These are phyloP conservation scores for Pseudotsuga menziesii DNA, from an alignment of 75 land plant species.

Conservation along the genomic window DNA sequence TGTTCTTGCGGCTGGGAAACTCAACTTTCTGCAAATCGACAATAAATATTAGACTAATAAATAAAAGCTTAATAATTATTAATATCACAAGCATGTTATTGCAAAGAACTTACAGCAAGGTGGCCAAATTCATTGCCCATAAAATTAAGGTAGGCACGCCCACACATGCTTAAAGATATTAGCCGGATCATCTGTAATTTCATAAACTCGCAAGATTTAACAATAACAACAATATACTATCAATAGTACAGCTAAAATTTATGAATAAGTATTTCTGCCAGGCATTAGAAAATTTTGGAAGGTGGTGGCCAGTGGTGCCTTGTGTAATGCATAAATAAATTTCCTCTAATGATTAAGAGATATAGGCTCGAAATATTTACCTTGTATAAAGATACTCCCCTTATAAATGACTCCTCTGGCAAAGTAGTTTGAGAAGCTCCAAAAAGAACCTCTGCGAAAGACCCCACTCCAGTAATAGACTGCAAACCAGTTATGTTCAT, in stretches of 20 bases:
- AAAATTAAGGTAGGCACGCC: constrained; percentile 88
- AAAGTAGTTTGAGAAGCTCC: constrained; percentile 17
- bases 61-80: background rate
- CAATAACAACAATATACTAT: background rate
- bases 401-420: constrained; percentile 16
- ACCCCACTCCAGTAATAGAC: constrained; percentile 90
- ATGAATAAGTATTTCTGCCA: background rate
- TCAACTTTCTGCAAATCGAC: constrained; percentile 65
- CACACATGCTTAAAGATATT: constrained; percentile 69
- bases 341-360: background rate
- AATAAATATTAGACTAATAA: constrained; percentile 1
- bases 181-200: constrained; percentile 75
- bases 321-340: background rate
- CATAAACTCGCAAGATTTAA: background rate
- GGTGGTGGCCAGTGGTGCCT: background rate
- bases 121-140: constrained; percentile 99
- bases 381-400: constrained; percentile 51
- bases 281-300: background rate
- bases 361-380: constrained; percentile 18
- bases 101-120: constrained; percentile 54
- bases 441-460: constrained; percentile 77
- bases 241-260: background rate
- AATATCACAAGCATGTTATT: background rate
- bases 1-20: constrained; percentile 83
- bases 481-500: constrained; percentile 16